Conservation (phyloP, 1,139 yeast species). For the Pichia sp. region DNA sequence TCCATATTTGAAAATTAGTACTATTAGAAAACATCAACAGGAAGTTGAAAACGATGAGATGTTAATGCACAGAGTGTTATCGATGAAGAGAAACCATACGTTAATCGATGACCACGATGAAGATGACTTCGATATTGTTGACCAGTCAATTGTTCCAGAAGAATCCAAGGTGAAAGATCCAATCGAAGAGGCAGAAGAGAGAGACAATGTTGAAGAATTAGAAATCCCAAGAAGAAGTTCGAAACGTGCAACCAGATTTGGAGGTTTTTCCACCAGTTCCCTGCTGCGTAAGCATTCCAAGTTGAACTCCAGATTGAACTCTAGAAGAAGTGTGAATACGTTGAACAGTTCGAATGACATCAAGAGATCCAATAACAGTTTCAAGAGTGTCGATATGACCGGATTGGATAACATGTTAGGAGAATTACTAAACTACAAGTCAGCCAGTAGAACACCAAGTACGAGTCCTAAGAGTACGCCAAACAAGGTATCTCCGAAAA, state of each 20-base stretch:
- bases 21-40: conserved; percentile 7
- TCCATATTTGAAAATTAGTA: conserved; percentile 11
- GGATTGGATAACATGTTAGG: conserved; percentile 12
- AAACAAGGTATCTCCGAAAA: too few species aligned
- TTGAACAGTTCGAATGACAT: conserved; percentile 8
- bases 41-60: conserved; percentile 8
- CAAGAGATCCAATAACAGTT: not conserved
- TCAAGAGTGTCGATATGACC: conserved; percentile 15
- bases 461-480: too few species aligned
- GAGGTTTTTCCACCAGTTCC: not conserved
- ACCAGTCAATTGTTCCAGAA: too few species aligned
- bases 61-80: not conserved
- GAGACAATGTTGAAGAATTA: conserved; percentile 2
- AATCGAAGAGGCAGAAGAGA: too few species aligned
- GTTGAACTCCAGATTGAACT: too few species aligned
- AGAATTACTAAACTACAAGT: conserved; percentile 7
- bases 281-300: too few species aligned
- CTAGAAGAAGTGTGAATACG: conserved; percentile 10
- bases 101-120: not conserved
- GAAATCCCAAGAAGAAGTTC: conserved; percentile 20
- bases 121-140: too few species aligned
- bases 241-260: conserved; percentile 10
- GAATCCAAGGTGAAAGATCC: too few species aligned
- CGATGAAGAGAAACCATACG: not conserved
- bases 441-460: too few species aligned